Conservation (phyloP, 2,329 filamentous ascomycete species). For the Gremmenia infestans region DNA sequence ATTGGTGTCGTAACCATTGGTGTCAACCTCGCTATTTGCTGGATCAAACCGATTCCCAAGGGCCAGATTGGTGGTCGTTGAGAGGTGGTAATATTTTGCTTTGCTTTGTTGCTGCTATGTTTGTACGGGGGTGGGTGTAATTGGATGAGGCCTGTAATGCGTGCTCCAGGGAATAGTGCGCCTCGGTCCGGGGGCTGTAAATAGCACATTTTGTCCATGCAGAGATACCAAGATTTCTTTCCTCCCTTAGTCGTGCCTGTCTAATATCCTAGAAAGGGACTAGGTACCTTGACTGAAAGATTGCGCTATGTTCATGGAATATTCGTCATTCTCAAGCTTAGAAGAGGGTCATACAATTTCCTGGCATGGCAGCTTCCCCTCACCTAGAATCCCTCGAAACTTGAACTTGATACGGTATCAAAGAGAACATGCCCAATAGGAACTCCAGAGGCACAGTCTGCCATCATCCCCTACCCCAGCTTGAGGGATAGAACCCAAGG, state of each 20-base stretch:
- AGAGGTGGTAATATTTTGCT: background rate
- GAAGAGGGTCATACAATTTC: no score
- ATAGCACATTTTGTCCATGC: background rate
- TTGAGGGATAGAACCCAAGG: no score
- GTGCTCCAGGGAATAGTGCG: background rate
- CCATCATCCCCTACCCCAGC: no score
- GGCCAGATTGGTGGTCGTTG: conserved; percentile 43
- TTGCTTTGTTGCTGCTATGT: background rate
- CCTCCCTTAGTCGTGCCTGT: background rate
- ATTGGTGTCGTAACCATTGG: conserved; percentile 72
- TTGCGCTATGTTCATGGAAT: no score
- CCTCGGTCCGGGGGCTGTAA: background rate
- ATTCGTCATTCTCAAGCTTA: no score
- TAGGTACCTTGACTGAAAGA: background rate
- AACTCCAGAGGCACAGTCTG: no score
- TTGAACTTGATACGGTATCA: no score
- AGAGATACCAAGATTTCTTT: background rate
- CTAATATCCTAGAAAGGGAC: background rate
- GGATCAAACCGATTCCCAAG: conserved; percentile 56
- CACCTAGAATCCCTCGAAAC: no score
- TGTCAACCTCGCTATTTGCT: conserved; percentile 60
- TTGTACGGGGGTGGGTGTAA: background rate
- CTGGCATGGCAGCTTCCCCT: no score
- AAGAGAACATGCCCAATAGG: no score
- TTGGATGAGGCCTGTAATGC: background rate